These are phyloP conservation scores for Pisolithus thermaeus DNA, from an alignment of 1,284 basidiomycete genomes.

Conservation along the genomic window DNA sequence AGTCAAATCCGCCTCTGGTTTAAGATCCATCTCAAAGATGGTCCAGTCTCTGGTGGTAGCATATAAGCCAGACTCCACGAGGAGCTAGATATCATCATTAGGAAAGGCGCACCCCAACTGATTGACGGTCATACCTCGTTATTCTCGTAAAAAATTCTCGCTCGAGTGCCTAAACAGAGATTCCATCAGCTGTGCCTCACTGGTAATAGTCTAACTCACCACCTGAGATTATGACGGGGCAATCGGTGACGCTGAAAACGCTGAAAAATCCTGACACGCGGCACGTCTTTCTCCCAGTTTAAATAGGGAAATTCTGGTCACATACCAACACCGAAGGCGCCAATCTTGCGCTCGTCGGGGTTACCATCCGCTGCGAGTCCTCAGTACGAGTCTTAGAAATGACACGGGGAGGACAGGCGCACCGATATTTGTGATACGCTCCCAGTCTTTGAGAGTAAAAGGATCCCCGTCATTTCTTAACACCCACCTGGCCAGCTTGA, in stretches of 20 bases:
- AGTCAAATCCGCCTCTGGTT: conserved; percentile 50
- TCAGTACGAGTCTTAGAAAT: background rate
- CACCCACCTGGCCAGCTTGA: conserved; percentile 62
- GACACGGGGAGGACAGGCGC: conserved; percentile 13
- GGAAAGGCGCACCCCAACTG: background rate
- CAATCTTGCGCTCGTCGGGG: conserved; percentile 78
- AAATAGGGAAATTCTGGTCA: conserved; percentile 5
- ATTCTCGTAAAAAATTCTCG: conserved; percentile 93
- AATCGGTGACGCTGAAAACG: conserved; percentile 79
- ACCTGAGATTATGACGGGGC: conserved; percentile 87
- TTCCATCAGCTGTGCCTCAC: background rate
- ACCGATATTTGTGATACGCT: conserved; percentile 82
- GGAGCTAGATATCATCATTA: conserved; percentile 37
- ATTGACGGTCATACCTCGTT: conserved; percentile 42
- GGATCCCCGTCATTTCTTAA: conserved; percentile 84
- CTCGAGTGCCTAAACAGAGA: conserved; percentile 61
- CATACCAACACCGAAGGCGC: conserved; percentile 78
- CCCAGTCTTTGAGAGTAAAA: conserved; percentile 82
- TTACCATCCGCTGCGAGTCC: conserved; percentile 65
- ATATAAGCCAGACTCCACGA: conserved; percentile 54
- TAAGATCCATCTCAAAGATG: conserved; percentile 81
- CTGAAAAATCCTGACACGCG: conserved; percentile 62
- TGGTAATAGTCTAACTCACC: conserved; percentile 32
- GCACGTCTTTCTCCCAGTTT: background rate
- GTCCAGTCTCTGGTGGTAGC: conserved; percentile 56